Evolutionary conservation across 1,284 basidiomycete genomes (phyloP).

Genomic region (Ustilago trichophora): DNA sequence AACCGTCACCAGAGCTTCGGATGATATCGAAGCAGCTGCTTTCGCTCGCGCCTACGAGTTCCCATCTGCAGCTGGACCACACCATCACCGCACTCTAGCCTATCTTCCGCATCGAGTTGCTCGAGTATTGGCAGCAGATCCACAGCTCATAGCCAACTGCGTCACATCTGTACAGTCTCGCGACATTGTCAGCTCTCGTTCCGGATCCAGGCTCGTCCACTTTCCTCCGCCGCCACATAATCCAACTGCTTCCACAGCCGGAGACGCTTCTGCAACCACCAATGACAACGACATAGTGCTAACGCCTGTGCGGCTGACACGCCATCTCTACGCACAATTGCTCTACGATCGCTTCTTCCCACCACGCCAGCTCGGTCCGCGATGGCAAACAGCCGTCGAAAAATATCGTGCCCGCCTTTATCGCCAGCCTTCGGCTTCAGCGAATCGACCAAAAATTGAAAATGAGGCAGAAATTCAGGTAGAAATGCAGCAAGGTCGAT

Average conservation of each 20-base stretch:
- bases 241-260: too few relatives aligned
- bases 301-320: conserved; percentile 44
- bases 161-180: conserved; percentile 36
- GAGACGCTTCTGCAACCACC: too few relatives aligned
- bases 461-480: conserved; percentile 21
- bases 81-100: conserved; percentile 78
- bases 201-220: conserved; percentile 83
- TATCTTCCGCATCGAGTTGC: conserved; percentile 83
- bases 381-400: conserved; percentile 52
- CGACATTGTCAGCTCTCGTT: conserved; percentile 69
- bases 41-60: conserved; percentile 38
- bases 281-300: conserved; percentile 16
- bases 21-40: conserved; percentile 37
- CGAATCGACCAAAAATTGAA: conserved; percentile 25
- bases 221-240: conserved; percentile 85
- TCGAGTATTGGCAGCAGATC: conserved; percentile 73
- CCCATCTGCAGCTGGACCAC: conserved; percentile 77
- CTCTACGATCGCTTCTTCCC: conserved; percentile 89
- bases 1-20: conserved; percentile 72
- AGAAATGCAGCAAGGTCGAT: conserved; percentile 40
- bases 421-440: not conserved
- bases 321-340: conserved; percentile 80
- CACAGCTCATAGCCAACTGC: conserved; percentile 81
- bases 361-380: conserved; percentile 81
- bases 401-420: conserved; percentile 37